phyloP scores from a whole-genome alignment of 192 early-diverging fungal species.

The Backusella psychrophila region DNA sequence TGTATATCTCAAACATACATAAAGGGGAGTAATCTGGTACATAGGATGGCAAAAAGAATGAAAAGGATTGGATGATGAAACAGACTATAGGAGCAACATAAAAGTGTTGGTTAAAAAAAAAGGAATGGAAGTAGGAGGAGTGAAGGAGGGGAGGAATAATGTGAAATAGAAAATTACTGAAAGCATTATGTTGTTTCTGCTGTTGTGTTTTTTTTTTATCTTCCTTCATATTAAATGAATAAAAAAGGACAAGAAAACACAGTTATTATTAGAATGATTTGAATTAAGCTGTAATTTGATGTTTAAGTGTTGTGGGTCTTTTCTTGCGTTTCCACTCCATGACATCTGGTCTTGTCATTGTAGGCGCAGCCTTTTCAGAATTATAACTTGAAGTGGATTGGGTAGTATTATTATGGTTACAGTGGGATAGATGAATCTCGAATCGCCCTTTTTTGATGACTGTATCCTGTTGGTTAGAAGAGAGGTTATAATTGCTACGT shows the following conservation, averaged over 20 bases:
- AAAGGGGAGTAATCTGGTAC: neutral
- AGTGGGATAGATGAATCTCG: constrained; percentile 15
- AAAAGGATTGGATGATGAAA: neutral
- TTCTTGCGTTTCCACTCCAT: constrained; percentile 18
- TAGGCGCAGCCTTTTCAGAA: neutral
- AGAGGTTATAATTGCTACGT: neutral
- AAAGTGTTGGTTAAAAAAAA: neutral
- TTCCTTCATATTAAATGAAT: neutral
- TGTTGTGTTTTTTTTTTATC: neutral
- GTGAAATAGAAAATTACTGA: neutral
- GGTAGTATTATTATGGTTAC: neutral
- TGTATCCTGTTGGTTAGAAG: neutral
- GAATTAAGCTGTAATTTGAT: neutral
- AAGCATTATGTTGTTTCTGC: neutral
- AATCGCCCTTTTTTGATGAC: constrained; percentile 18
- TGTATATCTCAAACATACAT: constrained; percentile 1
- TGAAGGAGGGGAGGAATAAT: neutral
- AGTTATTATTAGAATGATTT: neutral
- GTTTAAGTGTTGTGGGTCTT: constrained; percentile 4
- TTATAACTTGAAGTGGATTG: neutral
- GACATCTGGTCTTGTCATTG: neutral
- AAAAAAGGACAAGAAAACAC: neutral
- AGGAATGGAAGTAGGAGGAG: neutral
- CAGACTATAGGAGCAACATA: neutral
- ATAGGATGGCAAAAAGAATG: neutral